Base-by-base conservation (phyloP, 1,284 basidiomycete genomes). In the Sphaerobolus stellatus region DNA sequence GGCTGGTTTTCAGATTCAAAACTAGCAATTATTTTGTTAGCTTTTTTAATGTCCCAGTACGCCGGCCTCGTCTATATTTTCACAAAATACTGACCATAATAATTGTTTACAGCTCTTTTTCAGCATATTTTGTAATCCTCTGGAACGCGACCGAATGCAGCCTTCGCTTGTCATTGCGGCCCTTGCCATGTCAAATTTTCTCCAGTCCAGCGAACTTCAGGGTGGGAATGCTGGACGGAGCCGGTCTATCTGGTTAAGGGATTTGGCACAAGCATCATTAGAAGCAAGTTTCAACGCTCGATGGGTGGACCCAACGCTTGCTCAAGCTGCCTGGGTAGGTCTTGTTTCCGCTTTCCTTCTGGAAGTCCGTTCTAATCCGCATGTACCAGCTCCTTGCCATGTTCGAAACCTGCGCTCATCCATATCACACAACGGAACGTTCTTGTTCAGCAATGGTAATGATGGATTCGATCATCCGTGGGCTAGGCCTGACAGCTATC, bases 271-370 rank as follows among this genome's bases (percentile, higher is more conserved):
- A 64, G 72, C 78, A 47, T 79, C 83, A n/a, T 67, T 90, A 56
- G 84, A 90, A 54, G 83, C 83, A 20, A 88, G 86, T 62, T 68
- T 87, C 56, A 84, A 79, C 63, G 79, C 82, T 38, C 77, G 81
- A 29, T 85, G 84, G 81, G 75, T 90, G 22, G 85, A 90, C 60
- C 82, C 84, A 59, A 80, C 77, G 25, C 74, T 90, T 8, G 85
- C 82, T 16, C 82, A 89, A 66, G 84, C 86, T 30, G 84, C 85
- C 57, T 90, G 84, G 85, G 88, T 89, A 67, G 63, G 79, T 68
- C 11, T 16, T 54, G 40, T 56, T 43, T 46, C 38, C 40, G 44
- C n/a, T 5, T 18, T 28, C 14, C n/a, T 33, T 24, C 43, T 30
- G n/a, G 24, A 33, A 54, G 25, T 20, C 28, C n/a, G n/a, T n/a